Evolutionary conservation across 331 rosid genomes (phyloP), one percentile per base, ranked within the genome.

Genomic region (Rosa hybrid): DNA sequence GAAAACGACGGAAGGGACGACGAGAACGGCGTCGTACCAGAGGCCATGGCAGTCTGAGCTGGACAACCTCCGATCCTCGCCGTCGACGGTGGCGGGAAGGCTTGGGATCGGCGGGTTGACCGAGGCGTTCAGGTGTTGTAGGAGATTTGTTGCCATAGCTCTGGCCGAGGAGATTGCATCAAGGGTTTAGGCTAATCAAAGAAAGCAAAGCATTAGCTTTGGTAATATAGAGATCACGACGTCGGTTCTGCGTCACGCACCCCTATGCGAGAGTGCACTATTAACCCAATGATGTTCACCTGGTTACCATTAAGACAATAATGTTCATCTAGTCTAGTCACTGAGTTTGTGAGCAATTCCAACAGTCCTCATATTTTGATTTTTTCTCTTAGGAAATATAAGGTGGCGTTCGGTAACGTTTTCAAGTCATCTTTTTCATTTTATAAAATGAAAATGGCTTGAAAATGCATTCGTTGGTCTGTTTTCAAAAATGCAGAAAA

Each of bases 1-100:
- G 83, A 93, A 93, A 74, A 87, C 56, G 69, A 86, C 79, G 65
- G 94, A 86, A 0, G 91, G 84, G 74, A 86, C 81, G 77, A 88
- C 86, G 60, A 90, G 85, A 21, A 87, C 80, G 49, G 80, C 68
- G 79, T 74, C 84, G 81, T 87, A 78, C 90, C 84, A 81, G 62
- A 86, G 21, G 2, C 82, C 91, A 13, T 81, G 87, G 86, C 97
- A 93, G 10, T 71, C 68, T 41, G 83, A 63, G 56, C 13, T 14
- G 77, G 60, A 11, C 1, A 74, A 7, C 42, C 30, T 78, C 60
- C 65, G 87, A 81, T 76, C 84, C 7, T n/a, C 77, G 20, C 76
- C 81, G 82, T 56, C 77, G 80, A 41, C 23, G 45, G 41, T n/a
- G 76, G 71, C 70, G 3, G 87, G 72, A 60, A 41, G 18, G 50